A percentile compares a stretch with the other conserved stretches of the same genome.
These are phyloP conservation scores for Russula griseocarnosa DNA, from an alignment of 768 basidiomycete species.

Conservation along the genomic window DNA sequence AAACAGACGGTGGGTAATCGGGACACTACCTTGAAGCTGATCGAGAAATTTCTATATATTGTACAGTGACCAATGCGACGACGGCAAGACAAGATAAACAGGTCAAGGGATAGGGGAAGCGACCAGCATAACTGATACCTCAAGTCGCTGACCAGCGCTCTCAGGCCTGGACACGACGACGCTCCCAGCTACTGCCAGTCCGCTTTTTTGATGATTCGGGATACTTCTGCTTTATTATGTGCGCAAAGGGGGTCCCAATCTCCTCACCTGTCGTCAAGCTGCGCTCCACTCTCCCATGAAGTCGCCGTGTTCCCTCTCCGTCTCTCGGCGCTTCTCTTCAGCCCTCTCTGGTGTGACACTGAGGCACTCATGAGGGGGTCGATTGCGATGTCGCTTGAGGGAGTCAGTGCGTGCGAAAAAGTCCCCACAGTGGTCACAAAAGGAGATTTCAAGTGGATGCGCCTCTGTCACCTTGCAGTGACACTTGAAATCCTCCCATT, in stretches of 20 bases:
- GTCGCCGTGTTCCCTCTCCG: background rate
- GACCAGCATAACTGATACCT: too few relatives aligned
- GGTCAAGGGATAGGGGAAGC: too few relatives aligned
- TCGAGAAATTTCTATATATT: background rate
- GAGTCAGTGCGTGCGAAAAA: conserved; percentile 4
- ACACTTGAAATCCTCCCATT: too few relatives aligned
- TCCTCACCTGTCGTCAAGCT: background rate
- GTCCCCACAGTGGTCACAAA: background rate
- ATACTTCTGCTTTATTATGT: background rate
- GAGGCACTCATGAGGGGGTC: background rate
- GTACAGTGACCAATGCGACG: background rate
- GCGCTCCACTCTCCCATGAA: background rate
- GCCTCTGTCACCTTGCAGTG: too few relatives aligned
- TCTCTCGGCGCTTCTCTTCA: background rate
- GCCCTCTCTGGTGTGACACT: background rate
- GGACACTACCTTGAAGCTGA: background rate
- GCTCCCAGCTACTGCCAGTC: background rate
- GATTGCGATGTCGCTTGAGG: background rate
- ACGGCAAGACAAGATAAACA: background rate
- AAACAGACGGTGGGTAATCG: background rate
- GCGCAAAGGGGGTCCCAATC: background rate
- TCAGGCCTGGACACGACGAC: too few relatives aligned
- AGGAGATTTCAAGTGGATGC: too few relatives aligned
- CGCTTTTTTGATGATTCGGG: background rate
- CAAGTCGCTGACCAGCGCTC: too few relatives aligned